Base-by-base conservation (phyloP, 2,329 filamentous ascomycete genomes). In the Pezicula neosporulosa region DNA sequence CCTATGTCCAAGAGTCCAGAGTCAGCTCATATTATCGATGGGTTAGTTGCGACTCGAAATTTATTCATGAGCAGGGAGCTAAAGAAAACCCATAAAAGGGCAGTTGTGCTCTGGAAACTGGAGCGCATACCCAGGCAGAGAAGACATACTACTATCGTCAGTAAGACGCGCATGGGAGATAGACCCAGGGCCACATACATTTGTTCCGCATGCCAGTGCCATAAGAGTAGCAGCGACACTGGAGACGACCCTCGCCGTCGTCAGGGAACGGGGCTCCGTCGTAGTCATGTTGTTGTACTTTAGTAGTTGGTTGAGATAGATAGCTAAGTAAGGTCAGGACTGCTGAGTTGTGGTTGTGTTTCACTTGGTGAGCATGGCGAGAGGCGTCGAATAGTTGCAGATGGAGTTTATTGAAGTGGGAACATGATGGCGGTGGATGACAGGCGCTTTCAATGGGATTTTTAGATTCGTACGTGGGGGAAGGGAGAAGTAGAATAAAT, bases 141-240 rank as follows among this genome's bases (percentile, higher is more conserved):
- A 97, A 99, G 66, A 92, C 93, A 82, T 99, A 97, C 90, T 97
- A 66, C 46, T 47, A 15, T 35, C 47, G 54, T 69, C 52, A 74
- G 64, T 48, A 52, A 41, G 27, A 27, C 16, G 39, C 51, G 36
- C 2, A 15, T 41, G 13, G 13, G 33, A 33, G 42, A 24, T 13
- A 44, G 19, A 18, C 19, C 2, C 35, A n/a, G 33, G 8, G 19
- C 7, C 36, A 71, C 83, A 64, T 72, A 95, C 91, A 70, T 97
- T 97, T 56, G 92, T 96, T 55, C 94, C 94, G 69, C 92, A 96
- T 54, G 92, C 90, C 53, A 97, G 77, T 15, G 92, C 85, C 56
- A 97, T 90, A 57, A 84, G 68, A 15, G 91, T 96, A 27, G 90
- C 91, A 46, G 92, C 91, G 52, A 92, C 75, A 62, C 92, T 93